Percentiles rank a stretch among this genome's conserved stretches.
These are phyloP conservation scores for Raffaelea deltoideospora DNA, from an alignment of 2,329 filamentous ascomycete species.

Conservation along the genomic window DNA sequence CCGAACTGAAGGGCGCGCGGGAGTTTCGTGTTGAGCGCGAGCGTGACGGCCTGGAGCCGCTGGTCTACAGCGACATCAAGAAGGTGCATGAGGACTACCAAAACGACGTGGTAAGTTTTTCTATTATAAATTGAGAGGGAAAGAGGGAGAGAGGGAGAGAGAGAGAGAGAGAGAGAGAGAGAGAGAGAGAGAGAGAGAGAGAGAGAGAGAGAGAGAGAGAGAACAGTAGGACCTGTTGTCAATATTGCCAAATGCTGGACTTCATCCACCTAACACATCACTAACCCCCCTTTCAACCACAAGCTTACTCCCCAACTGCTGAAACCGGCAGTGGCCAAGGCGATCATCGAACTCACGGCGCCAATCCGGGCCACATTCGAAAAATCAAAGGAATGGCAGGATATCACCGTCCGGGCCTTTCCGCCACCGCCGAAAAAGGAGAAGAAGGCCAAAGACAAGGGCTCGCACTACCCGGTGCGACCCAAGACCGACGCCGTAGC, in stretches of 20 bases:
- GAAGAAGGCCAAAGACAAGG: slow-evolving; percentile 16
- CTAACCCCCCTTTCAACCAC: slow-evolving; percentile 1
- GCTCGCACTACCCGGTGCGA: slow-evolving; percentile 11
- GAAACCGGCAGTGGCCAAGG: slow-evolving; percentile 68
- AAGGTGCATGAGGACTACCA: slow-evolving; percentile 67
- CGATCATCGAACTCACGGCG: slow-evolving; percentile 55
- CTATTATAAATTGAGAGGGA: slow-evolving; percentile 26
- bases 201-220: slow-evolving; percentile 32
- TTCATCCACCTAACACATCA: too few species aligned
- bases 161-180: too few species aligned
- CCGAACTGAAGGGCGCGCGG: slow-evolving; percentile 42
- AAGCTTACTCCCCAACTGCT: slow-evolving; percentile 69
- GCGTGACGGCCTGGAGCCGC: slow-evolving; percentile 51
- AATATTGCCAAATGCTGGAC: slow-evolving; percentile 18
- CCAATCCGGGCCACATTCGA: slow-evolving; percentile 66
- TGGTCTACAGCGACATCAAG: slow-evolving; percentile 65
- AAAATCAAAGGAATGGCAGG: slow-evolving; percentile 63
- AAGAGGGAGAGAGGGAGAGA: slow-evolving; percentile 48
- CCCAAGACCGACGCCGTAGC: slow-evolving; percentile 4
- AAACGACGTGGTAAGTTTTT: slow-evolving; percentile 41
- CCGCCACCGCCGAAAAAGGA: slow-evolving; percentile 53
- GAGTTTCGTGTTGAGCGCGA: slow-evolving; percentile 55
- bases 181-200: too few species aligned
- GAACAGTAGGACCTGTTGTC: slow-evolving; percentile 12
- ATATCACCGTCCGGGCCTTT: slow-evolving; percentile 64